Base-by-base conservation (phyloP, 2,329 filamentous ascomycete species). In the Bipolaris bicolor region DNA sequence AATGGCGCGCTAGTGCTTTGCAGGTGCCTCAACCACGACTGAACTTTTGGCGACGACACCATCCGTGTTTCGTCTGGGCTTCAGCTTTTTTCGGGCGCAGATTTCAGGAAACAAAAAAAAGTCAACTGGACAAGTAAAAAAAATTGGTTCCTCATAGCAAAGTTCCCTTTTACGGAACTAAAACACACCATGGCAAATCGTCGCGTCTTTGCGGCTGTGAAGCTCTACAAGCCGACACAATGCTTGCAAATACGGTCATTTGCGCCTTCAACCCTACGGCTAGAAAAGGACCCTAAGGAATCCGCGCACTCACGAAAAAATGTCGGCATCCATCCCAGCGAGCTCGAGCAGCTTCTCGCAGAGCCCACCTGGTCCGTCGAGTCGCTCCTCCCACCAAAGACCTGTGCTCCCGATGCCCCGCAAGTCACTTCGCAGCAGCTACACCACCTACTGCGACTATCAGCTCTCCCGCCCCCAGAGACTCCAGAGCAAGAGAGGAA, bases 371-470 rank as follows among this genome's bases (percentile, higher is more conserved):
- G 93, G 93, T 97, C 93, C 44, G 88, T 96, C 64, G 81, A 86
- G 33, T 88, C 90, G 7, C 86, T 97, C 5, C 81, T 95, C 0
- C 86, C 89, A 70, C 58, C 73, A 1, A 66, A 75, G 44, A 56
- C 62, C 2, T 49, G 66, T 43, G 36, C 76, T n/a, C 43, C 70
- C 45, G 60, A 72, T 16, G 63, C 69, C 1, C 74, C 75, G 37
- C 73, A 58, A 55, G 83, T 96, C 60, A 87, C 89, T 0, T 80
- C 86, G 0, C 73, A 85, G 43, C 88, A 92, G 74, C 84, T 98
- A 0, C 87, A 86, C 66, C 94, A 97, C 75, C 87, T 98, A 9
- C 88, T 97, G 34, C 90, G 91, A 16, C 88, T 98, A 37, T 96
- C 93, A 3, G 93, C 94, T 13, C 88, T 99, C 0, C 92, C 94